Base-by-base conservation (phyloP, 768 basidiomycete genomes). In the Xanthoconium purpureum region DNA sequence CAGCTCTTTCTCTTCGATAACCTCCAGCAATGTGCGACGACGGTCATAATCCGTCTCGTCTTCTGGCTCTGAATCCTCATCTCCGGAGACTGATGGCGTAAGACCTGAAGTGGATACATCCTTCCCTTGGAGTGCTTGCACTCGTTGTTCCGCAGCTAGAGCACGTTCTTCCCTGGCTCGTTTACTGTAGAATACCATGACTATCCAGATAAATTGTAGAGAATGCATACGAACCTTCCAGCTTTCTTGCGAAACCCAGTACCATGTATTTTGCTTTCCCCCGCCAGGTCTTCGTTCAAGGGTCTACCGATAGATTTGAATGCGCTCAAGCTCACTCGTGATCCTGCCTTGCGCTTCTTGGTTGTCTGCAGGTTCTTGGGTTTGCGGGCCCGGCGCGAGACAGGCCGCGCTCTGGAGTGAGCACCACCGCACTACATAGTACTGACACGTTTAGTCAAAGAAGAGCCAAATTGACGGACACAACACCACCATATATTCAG, bases 351-450 rank as follows among this genome's bases (percentile, higher is more conserved):
- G 42, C 87, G 82, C 61, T 78, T 83, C 69, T 83, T 89, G 6
- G 73, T 74, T 1, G 83, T 85, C 68, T 88, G 87, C 17, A 77
- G 74, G 10, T 84, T 85, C 8, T 84, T 85, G 46, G 78, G 75
- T 35, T 75, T 77, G n/a, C 78, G 78, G 13, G 67, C 65, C 20
- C 76, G 77, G 15, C 72, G 62, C 7, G 76, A 71, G 29, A 78
- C 74, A n/a, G 87, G 85, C 5, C 86, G 80, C 6, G 79, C 64
- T 42, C 83, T 80, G 6, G 77, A 73, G 65, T 91, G 88, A 14
- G 91, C 89, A 14, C 90, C 91, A 51, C 91, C 91, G 59, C 90
- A 91, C 89, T 91, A n/a, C n/a, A n/a, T n/a, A 50, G 9, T 37
- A 24, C 35, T 36, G n/a, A n/a, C n/a, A n/a, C n/a, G 29, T 47